These are phyloP conservation scores for Ceratorhiza oryzae-sativae DNA, from an alignment of 1,284 basidiomycete genomes.

Conservation along the genomic window DNA sequence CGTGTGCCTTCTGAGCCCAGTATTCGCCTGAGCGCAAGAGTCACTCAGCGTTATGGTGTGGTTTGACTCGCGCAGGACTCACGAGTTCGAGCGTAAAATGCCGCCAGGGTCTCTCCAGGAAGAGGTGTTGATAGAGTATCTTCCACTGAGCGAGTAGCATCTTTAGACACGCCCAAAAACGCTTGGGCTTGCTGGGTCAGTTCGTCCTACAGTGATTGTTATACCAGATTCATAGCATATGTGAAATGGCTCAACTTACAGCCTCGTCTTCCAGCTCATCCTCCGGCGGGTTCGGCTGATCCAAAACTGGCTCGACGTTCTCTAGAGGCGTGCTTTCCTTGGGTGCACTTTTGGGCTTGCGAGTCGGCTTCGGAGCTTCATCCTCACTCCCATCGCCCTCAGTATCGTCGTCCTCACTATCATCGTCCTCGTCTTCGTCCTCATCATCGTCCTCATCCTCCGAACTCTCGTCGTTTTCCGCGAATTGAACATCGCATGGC, in stretches of 20 bases:
- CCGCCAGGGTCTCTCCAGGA: conserved; percentile 86
- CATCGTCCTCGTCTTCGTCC: conserved; percentile 50
- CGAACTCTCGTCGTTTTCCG: conserved; percentile 48
- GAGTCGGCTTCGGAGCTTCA: not conserved
- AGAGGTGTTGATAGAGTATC: conserved; percentile 83
- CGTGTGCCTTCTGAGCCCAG: conserved; percentile 80
- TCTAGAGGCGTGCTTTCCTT: conserved; percentile 35
- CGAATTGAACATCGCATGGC: conserved; percentile 55
- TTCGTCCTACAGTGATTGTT: conserved; percentile 54
- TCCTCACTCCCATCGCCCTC: conserved; percentile 46
- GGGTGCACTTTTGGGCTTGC: conserved; percentile 18
- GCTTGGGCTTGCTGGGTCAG: conserved; percentile 68
- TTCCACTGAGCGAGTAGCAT: conserved; percentile 68
- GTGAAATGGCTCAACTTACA: not conserved
- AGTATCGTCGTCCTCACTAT: conserved; percentile 48
- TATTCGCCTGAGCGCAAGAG: conserved; percentile 58
- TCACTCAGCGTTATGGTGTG: too few species aligned
- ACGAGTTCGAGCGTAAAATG: conserved; percentile 85
- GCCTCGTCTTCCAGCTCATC: conserved; percentile 40
- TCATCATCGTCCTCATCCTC: conserved; percentile 48
- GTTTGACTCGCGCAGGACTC: conserved; percentile 48
- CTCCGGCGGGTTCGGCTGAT: conserved; percentile 43
- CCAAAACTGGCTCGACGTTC: conserved; percentile 44
- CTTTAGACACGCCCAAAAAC: conserved; percentile 79
- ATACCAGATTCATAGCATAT: not conserved